These are phyloP conservation scores for Aspergillus ostianus DNA, from an alignment of 495 filamentous ascomycete species.

Conservation along the genomic window DNA sequence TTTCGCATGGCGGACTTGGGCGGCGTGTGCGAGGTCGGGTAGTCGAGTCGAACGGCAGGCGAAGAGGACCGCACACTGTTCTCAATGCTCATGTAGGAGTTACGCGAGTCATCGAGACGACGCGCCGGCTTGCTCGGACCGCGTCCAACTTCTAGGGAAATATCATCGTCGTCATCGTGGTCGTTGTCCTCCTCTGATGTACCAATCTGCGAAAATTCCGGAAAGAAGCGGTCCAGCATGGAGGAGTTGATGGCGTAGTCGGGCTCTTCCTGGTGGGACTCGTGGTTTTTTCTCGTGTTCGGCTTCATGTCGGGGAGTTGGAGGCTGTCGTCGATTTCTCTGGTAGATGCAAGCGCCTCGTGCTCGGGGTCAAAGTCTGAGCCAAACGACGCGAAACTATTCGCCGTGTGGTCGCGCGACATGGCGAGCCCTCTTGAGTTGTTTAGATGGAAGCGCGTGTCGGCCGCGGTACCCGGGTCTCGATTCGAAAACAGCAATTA, in stretches of 20 bases:
- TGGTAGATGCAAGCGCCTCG: conserved; percentile 51
- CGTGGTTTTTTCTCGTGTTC: conserved; percentile 25
- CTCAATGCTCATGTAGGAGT: conserved; percentile 46
- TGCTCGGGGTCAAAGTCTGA: conserved; percentile 54
- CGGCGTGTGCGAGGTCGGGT: conserved; percentile 41
- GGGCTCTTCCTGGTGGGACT: conserved; percentile 33
- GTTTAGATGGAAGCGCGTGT: not conserved
- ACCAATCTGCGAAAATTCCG: conserved; percentile 53
- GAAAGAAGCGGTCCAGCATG: conserved; percentile 60
- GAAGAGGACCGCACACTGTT: conserved; percentile 49
- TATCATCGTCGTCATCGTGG: conserved; percentile 31
- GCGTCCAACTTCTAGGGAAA: conserved; percentile 48
- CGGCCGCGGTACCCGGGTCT: not conserved
- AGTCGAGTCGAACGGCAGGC: conserved; percentile 45
- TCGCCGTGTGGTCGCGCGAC: conserved; percentile 33
- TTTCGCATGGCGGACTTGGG: conserved; percentile 34
- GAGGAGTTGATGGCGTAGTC: conserved; percentile 61
- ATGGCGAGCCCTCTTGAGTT: conserved; percentile 24
- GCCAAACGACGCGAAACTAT: conserved; percentile 33
- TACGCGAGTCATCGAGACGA: conserved; percentile 42
- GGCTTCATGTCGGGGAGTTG: conserved; percentile 38
- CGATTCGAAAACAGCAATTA: not conserved
- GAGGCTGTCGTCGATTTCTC: conserved; percentile 42
- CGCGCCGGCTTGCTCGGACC: conserved; percentile 35
- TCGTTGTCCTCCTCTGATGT: conserved; percentile 42